These are phyloP conservation scores for Rhizopus microsporus DNA, from an alignment of 371 early-diverging fungal species.

Conservation along the genomic window DNA sequence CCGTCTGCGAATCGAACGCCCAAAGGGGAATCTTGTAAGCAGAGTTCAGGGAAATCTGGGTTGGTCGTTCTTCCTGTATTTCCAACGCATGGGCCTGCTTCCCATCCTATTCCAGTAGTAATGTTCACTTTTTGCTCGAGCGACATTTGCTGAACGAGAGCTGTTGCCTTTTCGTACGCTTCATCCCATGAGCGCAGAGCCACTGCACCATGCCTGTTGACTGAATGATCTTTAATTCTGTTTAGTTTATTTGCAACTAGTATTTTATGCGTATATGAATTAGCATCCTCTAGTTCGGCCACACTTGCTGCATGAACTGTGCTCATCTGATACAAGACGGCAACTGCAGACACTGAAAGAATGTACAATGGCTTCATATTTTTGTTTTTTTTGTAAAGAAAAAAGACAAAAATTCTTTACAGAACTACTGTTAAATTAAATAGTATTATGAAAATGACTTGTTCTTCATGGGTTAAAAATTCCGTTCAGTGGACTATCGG, in stretches of 20 bases:
- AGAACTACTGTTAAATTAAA: background rate
- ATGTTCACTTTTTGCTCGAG: slow-evolving; percentile 48
- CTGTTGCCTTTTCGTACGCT: slow-evolving; percentile 39
- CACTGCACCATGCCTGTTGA: background rate
- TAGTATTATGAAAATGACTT: no score
- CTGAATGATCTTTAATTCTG: background rate
- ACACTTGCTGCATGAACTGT: background rate
- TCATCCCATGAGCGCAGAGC: slow-evolving; percentile 33
- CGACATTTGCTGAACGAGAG: slow-evolving; percentile 34
- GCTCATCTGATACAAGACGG: background rate
- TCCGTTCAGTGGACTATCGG: no score
- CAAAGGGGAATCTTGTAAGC: slow-evolving; percentile 60
- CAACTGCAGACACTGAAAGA: background rate
- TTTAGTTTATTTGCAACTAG: background rate
- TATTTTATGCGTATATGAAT: slow-evolving; percentile 2
- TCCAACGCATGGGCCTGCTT: slow-evolving; percentile 50
- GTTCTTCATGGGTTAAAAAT: no score
- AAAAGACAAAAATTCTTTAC: background rate
- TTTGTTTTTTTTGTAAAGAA: background rate
- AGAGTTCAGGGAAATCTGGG: slow-evolving; percentile 59
- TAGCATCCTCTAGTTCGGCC: background rate
- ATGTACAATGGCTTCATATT: background rate
- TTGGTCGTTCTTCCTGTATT: slow-evolving; percentile 36
- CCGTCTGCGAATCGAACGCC: slow-evolving; percentile 49
- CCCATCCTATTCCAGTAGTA: slow-evolving; percentile 56